These are phyloP conservation scores for Polytolypa hystricis DNA, from an alignment of 2,329 filamentous ascomycete species.

Conservation along the genomic window DNA sequence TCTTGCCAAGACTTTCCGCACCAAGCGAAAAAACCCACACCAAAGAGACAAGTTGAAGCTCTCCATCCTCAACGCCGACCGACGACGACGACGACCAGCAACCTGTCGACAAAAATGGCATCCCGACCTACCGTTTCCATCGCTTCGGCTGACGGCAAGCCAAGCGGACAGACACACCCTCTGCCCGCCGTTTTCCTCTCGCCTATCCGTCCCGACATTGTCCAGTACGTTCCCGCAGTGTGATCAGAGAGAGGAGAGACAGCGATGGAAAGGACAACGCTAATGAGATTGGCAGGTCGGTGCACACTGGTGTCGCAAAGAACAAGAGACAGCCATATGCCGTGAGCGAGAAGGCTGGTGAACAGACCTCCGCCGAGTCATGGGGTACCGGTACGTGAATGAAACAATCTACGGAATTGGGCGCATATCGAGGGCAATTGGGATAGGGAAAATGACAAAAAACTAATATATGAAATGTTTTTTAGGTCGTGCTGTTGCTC, in stretches of 20 bases:
- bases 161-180: conserved; percentile 78
- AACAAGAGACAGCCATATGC: conserved; percentile 99
- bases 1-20: conserved; percentile 18
- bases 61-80: conserved; percentile 3
- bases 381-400: conserved; percentile 89
- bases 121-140: conserved; percentile 96
- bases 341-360: conserved; percentile 99
- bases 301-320: conserved; percentile 99
- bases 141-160: conserved; percentile 88
- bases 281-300: conserved; percentile 41
- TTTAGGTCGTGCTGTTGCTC: conserved; percentile 91
- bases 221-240: conserved; percentile 58
- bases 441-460: conserved; percentile 6
- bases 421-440: conserved; percentile 8
- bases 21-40: conserved; percentile 37
- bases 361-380: conserved; percentile 99
- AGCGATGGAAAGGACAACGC: conserved; percentile 12
- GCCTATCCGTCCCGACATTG: conserved; percentile 97
- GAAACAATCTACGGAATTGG: conserved; percentile 13
- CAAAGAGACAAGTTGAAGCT: conserved; percentile 6
- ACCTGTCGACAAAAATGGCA: conserved; percentile 57
- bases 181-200: conserved; percentile 94
- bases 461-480: conserved; percentile 9
- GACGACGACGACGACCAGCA: conserved; percentile 28
- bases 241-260: neutral